Evolutionary conservation across 2,329 filamentous ascomycete genomes (phyloP), one percentile per base, ranked within the genome.

Genomic region (Tolypocladium tropicale): DNA sequence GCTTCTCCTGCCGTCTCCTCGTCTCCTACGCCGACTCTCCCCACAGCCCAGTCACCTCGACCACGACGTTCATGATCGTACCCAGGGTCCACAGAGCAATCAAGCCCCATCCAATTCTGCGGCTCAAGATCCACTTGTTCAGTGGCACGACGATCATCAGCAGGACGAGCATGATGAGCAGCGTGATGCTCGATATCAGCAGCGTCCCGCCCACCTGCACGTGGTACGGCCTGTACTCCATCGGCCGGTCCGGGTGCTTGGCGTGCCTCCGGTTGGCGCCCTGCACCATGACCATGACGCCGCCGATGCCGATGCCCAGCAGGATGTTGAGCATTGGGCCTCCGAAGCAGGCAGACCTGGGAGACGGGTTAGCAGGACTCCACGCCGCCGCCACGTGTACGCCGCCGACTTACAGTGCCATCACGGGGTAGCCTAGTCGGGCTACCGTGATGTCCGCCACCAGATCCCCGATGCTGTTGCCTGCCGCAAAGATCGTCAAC

Each of bases 271-370:
- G 78, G 62, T 87, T 82, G 21, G 87, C 88, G 34, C 83, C 79
- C 55, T 80, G 80, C 18, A 95, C 78, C 56, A 89, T 92, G 81
- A 96, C 94, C 68, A 92, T 95, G 41, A 90, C 81, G 18, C 94
- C 94, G 30, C 88, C 89, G 4, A 97, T 77, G n/a, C 94, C 94
- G 54, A 99, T 92, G 0, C 94, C 94, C 4, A 99, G 81, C 0
- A 99, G 76, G 60, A 99, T 99, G 65, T 99, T 99, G 43, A 99
- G 81, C 90, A 99, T 93, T 0, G 94, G 94, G 0, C 94, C 95
- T n/a, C 94, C 94, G 68, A 99, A 96, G 68, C 94, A 99, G 5
- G 94, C 94, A 36, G 89, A 92, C 43, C 80, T 83, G 59, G 6
- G 25, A 33, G 12, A 36, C 5, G 28, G 11, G 52, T 55, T 18